These are phyloP conservation scores for Plasmodium reichenowi DNA, from an alignment of 169 alveolate species.

Conservation along the genomic window DNA sequence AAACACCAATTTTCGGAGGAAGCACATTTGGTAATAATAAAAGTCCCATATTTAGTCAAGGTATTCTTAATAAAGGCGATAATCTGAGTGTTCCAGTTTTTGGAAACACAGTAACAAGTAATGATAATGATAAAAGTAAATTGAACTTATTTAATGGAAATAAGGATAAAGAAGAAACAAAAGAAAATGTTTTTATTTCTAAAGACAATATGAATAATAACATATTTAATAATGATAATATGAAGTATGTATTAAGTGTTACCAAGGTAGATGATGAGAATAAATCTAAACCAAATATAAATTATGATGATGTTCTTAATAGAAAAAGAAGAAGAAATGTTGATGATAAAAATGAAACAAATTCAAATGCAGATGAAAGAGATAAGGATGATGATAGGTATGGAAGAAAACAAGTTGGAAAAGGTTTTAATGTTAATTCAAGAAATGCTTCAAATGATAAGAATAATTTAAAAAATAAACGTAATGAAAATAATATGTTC, in stretches of 20 bases:
- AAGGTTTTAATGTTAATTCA: neutral
- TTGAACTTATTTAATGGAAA: neutral
- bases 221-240: too few species aligned
- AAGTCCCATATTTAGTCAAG: neutral
- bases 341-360: conserved; percentile 5
- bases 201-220: too few species aligned
- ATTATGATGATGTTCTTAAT: conserved; percentile 58
- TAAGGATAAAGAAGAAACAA: neutral
- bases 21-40: conserved; percentile 3
- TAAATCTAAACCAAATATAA: conserved; percentile 13
- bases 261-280: neutral
- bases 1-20: neutral
- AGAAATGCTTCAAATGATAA: neutral
- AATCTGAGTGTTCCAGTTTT: neutral
- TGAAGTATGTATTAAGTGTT: too few species aligned
- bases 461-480: neutral
- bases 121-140: neutral
- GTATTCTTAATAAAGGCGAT: neutral
- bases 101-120: neutral
- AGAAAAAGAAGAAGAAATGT: conserved; percentile 67
- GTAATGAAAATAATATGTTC: neutral
- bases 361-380: neutral
- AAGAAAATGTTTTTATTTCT: neutral
- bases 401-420: conserved; percentile 1
- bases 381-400: conserved; percentile 9